Evolutionary conservation across 1,284 basidiomycete genomes (phyloP), one percentile per base, ranked within the genome.

Genomic region (Cryptococcus depauperatus): DNA sequence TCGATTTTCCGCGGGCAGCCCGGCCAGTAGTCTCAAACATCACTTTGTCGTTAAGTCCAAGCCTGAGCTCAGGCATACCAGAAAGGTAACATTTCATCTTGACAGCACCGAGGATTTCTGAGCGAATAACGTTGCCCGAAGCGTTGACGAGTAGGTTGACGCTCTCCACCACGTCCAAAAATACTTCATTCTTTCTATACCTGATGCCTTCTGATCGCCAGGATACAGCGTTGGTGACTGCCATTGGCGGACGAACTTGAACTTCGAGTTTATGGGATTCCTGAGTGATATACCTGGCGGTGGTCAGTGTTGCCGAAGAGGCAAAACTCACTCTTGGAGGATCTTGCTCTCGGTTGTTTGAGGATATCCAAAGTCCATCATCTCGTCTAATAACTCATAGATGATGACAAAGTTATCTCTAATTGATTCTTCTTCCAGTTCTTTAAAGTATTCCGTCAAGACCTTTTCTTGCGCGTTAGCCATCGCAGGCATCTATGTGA

Each of bases 11-110:
- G 18, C 93, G 80, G 2, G 93, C 84, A 23, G 91, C 89, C 61
- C 93, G 78, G 10, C 95, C 93, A 3, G 92, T 98, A 58, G 78
- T 88, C 73, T 98, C 93, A 61, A 98, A 96, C 92, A 97, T 97
- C 68, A 97, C 92, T 73, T 98, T 98, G 75, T 99, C 95, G 72
- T 99, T 98, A 47, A 99, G 75, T 0, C 95, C 95, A 26, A 99
- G 72, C 41, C 95, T 77, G 43, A 98, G 76, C 68, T 99, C 95
- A 10, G 95, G 95, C 95, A 98, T 99, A 16, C 95, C 95, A 9
- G 87, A 90, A 3, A 99, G 78, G 69, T 97, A 98, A 69, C 93
- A 98, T 73, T 98, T 98, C 93, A 98, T 97, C 78, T 99, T 97
- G 65, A 99, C 79, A 0, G 92, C 89, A 8, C 95, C 95, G 3